Evolutionary conservation across 176 grass and related monocot species (phyloP).

Genomic region (Ampelocalamus luodianensis): DNA sequence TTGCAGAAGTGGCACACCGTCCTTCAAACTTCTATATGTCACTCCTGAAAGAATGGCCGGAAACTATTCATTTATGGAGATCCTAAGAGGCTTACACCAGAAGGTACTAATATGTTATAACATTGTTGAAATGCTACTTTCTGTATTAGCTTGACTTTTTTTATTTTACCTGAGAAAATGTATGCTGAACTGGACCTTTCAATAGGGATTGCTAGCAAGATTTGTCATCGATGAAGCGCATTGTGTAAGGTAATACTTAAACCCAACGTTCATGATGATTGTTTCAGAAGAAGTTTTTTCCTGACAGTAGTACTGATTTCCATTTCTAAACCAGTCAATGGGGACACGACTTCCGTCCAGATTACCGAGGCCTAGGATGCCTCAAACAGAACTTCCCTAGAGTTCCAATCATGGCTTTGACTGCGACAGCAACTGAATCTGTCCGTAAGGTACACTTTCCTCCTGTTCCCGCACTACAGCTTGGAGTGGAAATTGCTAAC

Average conservation of each 20-base stretch:
- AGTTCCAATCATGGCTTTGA: conserved; percentile 87
- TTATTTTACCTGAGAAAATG: not conserved
- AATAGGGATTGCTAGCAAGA: conserved; percentile 83
- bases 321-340: conserved; percentile 67
- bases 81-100: conserved; percentile 68
- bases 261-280: conserved; percentile 4
- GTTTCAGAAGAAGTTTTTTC: conserved; percentile 2
- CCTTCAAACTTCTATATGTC: conserved; percentile 89
- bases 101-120: conserved; percentile 59
- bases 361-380: conserved; percentile 83
- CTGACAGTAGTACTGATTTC: conserved; percentile 16
- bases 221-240: conserved; percentile 97
- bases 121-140: not conserved
- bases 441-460: conserved; percentile 60
- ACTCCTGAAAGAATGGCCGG: conserved; percentile 85
- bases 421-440: conserved; percentile 86
- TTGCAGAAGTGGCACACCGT: conserved; percentile 63
- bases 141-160: not conserved
- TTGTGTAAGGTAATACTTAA: conserved; percentile 80
- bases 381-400: conserved; percentile 86
- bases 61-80: conserved; percentile 68
- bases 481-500: conserved; percentile 16
- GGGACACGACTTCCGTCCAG: conserved; percentile 94
- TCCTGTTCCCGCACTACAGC: not conserved
- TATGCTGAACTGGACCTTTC: conserved; percentile 19